A percentile compares a stretch with the other conserved stretches of the same genome.
Evolutionary conservation across 176 grass and related monocot species (phyloP).

Genomic region (Thinopyrum elongatum): DNA sequence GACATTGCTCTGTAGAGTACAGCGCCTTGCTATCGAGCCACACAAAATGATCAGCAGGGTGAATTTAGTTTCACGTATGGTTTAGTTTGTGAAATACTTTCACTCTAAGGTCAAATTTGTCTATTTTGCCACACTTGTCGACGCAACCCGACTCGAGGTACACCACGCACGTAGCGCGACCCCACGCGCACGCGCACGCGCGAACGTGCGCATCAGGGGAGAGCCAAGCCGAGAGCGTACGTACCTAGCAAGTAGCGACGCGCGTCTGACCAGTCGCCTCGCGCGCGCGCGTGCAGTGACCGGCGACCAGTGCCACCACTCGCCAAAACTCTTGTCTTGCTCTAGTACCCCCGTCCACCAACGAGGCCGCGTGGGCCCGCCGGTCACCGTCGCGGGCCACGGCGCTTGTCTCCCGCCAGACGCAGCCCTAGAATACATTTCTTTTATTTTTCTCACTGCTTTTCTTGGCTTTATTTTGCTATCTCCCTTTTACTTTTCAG

Average conservation of each 20-base stretch:
- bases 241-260: no score
- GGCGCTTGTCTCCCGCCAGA: not conserved
- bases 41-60: no score
- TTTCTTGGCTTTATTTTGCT: not conserved
- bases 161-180: no score
- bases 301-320: not conserved
- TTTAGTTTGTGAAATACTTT: no score
- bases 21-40: no score
- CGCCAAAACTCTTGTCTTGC: not conserved
- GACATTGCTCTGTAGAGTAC: no score
- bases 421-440: not conserved
- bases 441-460: not conserved
- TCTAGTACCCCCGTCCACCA: not conserved
- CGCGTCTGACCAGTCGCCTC: not conserved
- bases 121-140: no score
- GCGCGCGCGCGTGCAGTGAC: not conserved
- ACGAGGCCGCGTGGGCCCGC: not conserved
- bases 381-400: slow-evolving; percentile 6
- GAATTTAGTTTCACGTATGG: no score
- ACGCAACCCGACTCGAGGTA: no score
- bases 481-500: not conserved
- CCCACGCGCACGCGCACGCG: not conserved
- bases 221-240: no score
- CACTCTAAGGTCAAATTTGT: no score
- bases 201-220: not conserved